Evolutionary conservation across 2,329 filamentous ascomycete species (phyloP).

Genomic region (Scedosporium boydii): DNA sequence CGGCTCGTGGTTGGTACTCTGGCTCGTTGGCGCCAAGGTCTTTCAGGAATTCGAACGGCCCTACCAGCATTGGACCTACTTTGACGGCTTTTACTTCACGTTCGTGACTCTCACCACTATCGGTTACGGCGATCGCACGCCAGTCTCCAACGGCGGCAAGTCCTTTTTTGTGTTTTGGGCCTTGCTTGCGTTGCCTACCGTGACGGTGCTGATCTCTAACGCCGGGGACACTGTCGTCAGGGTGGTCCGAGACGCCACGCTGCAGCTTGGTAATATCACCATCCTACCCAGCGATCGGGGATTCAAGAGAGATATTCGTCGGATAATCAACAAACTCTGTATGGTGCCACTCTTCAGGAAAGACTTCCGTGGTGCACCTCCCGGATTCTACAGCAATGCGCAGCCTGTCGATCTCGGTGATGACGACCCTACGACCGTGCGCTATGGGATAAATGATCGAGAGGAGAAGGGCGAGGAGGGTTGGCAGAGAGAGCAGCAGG

Average conservation of each 20-base stretch:
- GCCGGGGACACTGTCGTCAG: constrained; percentile 78
- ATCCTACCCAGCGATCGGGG: constrained; percentile 49
- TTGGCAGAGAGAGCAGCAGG: too few species aligned
- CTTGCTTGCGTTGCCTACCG: constrained; percentile 73
- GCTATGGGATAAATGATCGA: too few species aligned
- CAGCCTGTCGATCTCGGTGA: too few species aligned
- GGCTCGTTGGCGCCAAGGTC: constrained; percentile 70
- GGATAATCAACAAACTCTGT: constrained; percentile 30
- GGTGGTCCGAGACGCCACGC: constrained; percentile 43
- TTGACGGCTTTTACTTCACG: constrained; percentile 73
- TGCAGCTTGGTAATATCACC: constrained; percentile 48
- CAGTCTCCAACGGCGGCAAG: constrained; percentile 66
- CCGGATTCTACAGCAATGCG: background rate
- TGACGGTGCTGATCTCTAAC: constrained; percentile 77
- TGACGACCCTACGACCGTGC: too few species aligned
- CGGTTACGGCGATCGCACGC: constrained; percentile 74
- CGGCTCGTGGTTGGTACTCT: constrained; percentile 61
- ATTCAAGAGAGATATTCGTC: constrained; percentile 34
- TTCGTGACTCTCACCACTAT: constrained; percentile 78
- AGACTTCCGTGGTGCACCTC: background rate
- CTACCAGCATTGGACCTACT: constrained; percentile 62
- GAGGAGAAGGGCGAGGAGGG: too few species aligned
- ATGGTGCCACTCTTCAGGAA: constrained; percentile 30
- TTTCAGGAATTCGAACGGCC: constrained; percentile 48
- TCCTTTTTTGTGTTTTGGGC: constrained; percentile 91